These are phyloP conservation scores for Pneumocystis carinii DNA, from an alignment of 1,139 yeast species.

Conservation along the genomic window DNA sequence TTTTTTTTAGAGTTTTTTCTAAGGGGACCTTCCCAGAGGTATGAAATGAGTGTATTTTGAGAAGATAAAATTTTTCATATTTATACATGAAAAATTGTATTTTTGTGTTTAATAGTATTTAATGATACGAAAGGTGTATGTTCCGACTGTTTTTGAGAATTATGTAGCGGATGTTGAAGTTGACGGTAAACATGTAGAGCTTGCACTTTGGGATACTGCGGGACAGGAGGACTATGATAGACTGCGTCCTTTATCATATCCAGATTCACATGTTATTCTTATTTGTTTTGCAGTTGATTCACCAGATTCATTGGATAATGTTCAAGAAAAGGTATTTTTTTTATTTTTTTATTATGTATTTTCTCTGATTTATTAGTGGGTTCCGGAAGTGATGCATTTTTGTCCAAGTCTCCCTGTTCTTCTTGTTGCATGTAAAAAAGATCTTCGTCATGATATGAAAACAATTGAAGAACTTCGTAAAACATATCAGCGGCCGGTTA, in stretches of 20 bases:
- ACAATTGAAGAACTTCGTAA: conserved; percentile 61
- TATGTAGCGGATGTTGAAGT: conserved; percentile 74
- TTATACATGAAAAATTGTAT: not conserved
- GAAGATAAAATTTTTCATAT: conserved; percentile 15
- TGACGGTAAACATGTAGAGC: conserved; percentile 77
- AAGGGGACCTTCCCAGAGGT: conserved; percentile 19
- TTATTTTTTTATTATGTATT: not conserved
- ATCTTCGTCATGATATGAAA: conserved; percentile 66
- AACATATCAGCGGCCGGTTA: conserved; percentile 63
- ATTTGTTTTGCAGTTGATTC: conserved; percentile 53
- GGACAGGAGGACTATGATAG: conserved; percentile 71
- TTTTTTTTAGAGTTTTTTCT: conserved; percentile 74
- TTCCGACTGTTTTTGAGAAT: conserved; percentile 90
- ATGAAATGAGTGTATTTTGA: not conserved
- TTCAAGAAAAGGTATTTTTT: conserved; percentile 25
- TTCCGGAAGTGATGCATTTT: conserved; percentile 61
- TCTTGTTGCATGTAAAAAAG: conserved; percentile 83
- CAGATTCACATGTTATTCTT: conserved; percentile 53
- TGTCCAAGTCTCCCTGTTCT: conserved; percentile 70
- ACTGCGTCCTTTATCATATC: conserved; percentile 49
- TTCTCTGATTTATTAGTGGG: conserved; percentile 32
- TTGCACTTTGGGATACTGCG: conserved; percentile 93
- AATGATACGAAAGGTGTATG: conserved; percentile 35
- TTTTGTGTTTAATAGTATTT: not conserved
- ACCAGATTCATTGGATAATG: conserved; percentile 52